Evolutionary conservation across 306 rosid species (phyloP), one percentile per base, ranked within the genome.

Genomic region (Senna siamea): DNA sequence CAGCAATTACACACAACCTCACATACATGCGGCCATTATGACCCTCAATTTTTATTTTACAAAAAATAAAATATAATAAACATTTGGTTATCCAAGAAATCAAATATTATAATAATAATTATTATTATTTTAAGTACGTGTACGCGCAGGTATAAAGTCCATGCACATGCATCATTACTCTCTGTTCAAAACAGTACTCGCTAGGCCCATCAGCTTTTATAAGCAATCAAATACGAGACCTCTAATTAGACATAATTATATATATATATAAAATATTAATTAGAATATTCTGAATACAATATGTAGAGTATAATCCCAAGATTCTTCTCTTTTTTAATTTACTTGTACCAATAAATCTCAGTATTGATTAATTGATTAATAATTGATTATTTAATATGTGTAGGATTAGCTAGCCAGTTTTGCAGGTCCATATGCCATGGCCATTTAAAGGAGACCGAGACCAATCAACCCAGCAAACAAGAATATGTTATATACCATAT

Each of bases 401-500:
- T 18, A 63, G 57, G 55, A 62, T 61, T 76, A 44, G 66, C 13
- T 69, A 68, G 64, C 43, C 69, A 77, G 73, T 40, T 63, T 30
- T 73, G 69, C 47, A 80, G 71, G 54, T 69, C 35, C 80, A 80
- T 77, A 72, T 83, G 81, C 77, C 85, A 78, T 85, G 82, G 78
- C 46, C 79, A 80, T 79, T 72, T 77, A 72, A 82, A 84, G 91
- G 85, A 86, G 84, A 88, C 87, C 88, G 85, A 86, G 85, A 88
- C 87, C 88, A 79, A 87, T 78, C 79, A 82, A 51, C 64, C 66
- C 80, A 74, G 73, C 84, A 80, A 81, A 73, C 79, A 78, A 79
- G 79, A 79, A 81, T 80, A 67, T 84, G 86, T 80, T 79, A 72
- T 72, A 17, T 70, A 58, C 76, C 52, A 69, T 53, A 79, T 77